Evolutionary conservation across 208 protist species (phyloP).

Genomic region (Leishmania tarentolae): DNA sequence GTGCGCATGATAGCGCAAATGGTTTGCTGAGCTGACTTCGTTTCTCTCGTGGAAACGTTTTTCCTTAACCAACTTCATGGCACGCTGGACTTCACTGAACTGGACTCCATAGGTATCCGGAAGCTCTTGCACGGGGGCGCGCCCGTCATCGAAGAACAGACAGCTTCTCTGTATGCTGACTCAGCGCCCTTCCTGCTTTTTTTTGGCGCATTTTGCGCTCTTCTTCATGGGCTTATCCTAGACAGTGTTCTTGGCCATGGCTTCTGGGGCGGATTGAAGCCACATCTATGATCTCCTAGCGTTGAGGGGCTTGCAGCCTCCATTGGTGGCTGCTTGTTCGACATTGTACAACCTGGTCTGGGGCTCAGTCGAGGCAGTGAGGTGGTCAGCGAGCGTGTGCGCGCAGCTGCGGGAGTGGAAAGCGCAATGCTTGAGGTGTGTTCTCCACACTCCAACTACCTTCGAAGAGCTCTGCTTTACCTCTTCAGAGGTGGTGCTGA

Average conservation of each 20-base stretch:
- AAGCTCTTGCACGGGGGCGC: constrained; percentile 16
- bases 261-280: constrained; percentile 17
- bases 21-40: constrained; percentile 12
- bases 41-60: constrained; percentile 10
- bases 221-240: constrained; percentile 26
- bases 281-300: constrained; percentile 22
- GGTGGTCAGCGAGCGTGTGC: constrained; percentile 28
- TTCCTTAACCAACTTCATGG: constrained; percentile 18
- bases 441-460: constrained; percentile 8
- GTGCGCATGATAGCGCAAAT: constrained; percentile 21
- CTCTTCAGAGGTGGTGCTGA: constrained; percentile 14
- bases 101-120: constrained; percentile 25
- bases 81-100: constrained; percentile 16
- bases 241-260: constrained; percentile 20
- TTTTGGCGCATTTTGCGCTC: constrained; percentile 20
- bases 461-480: constrained; percentile 5
- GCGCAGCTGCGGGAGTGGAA: constrained; percentile 22
- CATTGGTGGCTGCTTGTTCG: constrained; percentile 29
- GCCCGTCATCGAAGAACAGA: constrained; percentile 24
- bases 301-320: constrained; percentile 17
- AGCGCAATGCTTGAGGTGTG: constrained; percentile 13
- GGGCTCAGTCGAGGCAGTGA: constrained; percentile 20
- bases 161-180: constrained; percentile 17
- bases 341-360: constrained; percentile 23
- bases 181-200: constrained; percentile 20